phyloP scores from a whole-genome alignment of 139 green algal species.

The Coelastrella sp. region DNA sequence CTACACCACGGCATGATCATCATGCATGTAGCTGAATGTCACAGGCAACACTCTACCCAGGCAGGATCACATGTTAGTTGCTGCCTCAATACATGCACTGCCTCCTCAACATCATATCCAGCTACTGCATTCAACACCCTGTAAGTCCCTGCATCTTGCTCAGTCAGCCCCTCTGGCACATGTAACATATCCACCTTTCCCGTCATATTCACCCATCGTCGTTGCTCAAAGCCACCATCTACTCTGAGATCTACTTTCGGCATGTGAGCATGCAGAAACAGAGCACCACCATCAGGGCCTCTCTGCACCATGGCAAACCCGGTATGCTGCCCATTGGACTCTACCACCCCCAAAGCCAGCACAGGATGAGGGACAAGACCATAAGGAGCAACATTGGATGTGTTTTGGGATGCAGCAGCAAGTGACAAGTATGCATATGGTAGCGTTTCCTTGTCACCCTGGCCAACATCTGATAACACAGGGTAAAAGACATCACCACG shows the following conservation, averaged over 20 bases:
- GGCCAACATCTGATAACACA: neutral
- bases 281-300: neutral
- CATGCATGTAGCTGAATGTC: too few species aligned
- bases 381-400: too few species aligned
- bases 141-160: neutral
- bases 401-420: neutral
- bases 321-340: neutral
- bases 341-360: neutral
- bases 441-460: constrained; percentile 16
- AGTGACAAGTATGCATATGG: neutral
- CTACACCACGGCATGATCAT: too few species aligned
- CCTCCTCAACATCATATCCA: neutral
- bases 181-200: neutral
- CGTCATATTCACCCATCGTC: neutral
- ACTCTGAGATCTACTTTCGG: neutral
- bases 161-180: neutral
- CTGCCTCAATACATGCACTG: neutral
- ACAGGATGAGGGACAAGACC: neutral
- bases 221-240: neutral
- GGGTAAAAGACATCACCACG: neutral
- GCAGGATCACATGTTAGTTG: neutral
- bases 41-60: neutral
- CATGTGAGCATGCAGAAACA: neutral
- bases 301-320: neutral
- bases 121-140: neutral